Conservation (phyloP, 257 asterid genomes). For the Haberlea rhodopensis region DNA sequence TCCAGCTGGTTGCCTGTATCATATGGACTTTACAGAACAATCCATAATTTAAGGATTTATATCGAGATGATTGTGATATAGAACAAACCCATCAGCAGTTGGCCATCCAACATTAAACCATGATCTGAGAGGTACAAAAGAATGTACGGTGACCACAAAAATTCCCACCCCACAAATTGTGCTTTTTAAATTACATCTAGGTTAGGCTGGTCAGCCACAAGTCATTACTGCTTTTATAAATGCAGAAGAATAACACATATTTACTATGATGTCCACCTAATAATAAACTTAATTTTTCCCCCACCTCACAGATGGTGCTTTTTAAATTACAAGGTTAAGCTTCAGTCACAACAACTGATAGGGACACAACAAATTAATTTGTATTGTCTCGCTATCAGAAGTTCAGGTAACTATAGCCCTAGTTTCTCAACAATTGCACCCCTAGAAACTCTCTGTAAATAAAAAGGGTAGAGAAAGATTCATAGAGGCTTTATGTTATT, state of each 20-base stretch:
- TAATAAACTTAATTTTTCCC: background rate
- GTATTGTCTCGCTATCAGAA: background rate
- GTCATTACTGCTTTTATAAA: background rate
- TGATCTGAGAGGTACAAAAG: background rate
- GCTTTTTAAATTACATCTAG: background rate
- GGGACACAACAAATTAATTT: background rate
- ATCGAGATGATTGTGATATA: constrained; percentile 5
- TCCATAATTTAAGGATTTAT: constrained; percentile 4
- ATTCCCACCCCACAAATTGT: background rate
- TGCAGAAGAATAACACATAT: background rate
- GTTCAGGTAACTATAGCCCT: constrained; percentile 2
- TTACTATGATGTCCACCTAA: no score
- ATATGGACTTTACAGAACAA: constrained; percentile 22
- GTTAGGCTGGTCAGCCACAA: background rate
- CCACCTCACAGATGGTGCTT: background rate
- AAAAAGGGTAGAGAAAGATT: background rate
- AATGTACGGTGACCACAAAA: background rate
- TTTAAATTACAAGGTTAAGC: background rate
- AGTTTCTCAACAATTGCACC: background rate
- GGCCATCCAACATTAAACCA: background rate
- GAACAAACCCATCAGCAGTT: constrained; percentile 2
- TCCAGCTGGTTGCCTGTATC: constrained; percentile 93
- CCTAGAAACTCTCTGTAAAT: background rate
- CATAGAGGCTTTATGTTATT: background rate
- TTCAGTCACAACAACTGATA: background rate